Evolutionary conservation across 2,329 filamentous ascomycete species (phyloP), one percentile per base, ranked within the genome.

Genomic region (Pleoardoris graminearum): DNA sequence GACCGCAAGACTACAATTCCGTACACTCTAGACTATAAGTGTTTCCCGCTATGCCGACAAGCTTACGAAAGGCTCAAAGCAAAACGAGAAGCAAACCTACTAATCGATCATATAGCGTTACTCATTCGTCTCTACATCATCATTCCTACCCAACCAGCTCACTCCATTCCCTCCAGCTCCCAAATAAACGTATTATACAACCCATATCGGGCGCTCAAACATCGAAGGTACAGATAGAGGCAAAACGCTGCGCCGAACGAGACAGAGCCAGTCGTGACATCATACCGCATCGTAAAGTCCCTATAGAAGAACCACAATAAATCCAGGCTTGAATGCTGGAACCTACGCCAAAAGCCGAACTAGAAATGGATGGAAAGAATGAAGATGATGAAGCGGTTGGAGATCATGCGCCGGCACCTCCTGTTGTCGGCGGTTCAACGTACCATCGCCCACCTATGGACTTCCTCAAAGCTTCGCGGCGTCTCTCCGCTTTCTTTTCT

Each of bases 391-490:
- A n/a, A n/a, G n/a, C n/a, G n/a, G n/a, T n/a, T n/a, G n/a, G n/a
- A n/a, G n/a, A 36, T 17, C 14, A n/a, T 36, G 33, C 33, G n/a
- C 62, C 37, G 45, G 2, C 61, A 61, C 17, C 53, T 61, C 8
- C 57, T 58, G 12, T 38, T 60, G 41, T 46, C 7, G 44, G 55
- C 4, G 56, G 59, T 41, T 73, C 69, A 14, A 69, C 59, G 48
- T 69, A 76, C 62, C 76, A 73, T 50, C 74, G 71, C 14, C 69
- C 68, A 1, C 80, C 79, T 62, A 86, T 86, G 50, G 77, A 82
- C 50, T 77, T 76, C 57, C 82, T 78, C 45, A 86, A 70, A 52
- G 72, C 76, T 55, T 81, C 76, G 54, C 83, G 74, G 53, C 80
- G 72, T 57, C 77, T 79, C 65, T 85, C 80, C 46, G 77, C 75